Base-by-base conservation (phyloP, 768 basidiomycete genomes). In the Mycena filopes region DNA sequence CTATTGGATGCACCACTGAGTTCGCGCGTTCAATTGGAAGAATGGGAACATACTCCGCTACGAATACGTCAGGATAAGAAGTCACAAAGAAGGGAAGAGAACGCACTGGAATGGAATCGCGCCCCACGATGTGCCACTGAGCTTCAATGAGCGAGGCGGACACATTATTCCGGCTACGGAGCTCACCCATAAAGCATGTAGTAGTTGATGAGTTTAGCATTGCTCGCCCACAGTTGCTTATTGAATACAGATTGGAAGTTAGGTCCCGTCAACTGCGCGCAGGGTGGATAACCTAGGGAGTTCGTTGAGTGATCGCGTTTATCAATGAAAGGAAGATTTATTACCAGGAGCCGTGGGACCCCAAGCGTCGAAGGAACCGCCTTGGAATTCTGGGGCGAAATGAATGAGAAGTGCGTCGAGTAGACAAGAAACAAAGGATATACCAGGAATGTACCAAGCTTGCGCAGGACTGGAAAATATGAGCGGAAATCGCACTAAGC, bases 81-180 rank as follows among this genome's bases (percentile, higher is more conserved):
- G 5, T 28, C 18, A 23, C 12, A n/a, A 15, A 11, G 23, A 55
- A 36, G 13, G 41, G 42, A 46, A 46, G 72, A 89, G 88, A 18
- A 92, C 93, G 11, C 89, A 91, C 16, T 86, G 93, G 79, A 88
- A 92, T 1, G 94, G 90, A 45, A 95, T 80, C 12, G 83, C 90
- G 42, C 92, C 94, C 92, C 93, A 95, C 15, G 90, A 93, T 0
- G 94, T 95, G 25, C 94, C 93, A 10, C 93, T 93, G 62, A 53
- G 51, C 46, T 51, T 5, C n/a, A 11, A n/a, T 63, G 4, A 26
- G 51, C 40, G 47, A 29, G n/a, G 13, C 2, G 23, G 40, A 42
- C 11, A 25, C 23, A 60, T 43, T 40, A 41, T 41, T 33, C 10
- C 36, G 15, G 11, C 5, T 18, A 7, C 15, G 0, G 5, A 25